These are phyloP conservation scores for Cadophora gregata DNA, from an alignment of 2,329 filamentous ascomycete genomes.

Conservation along the genomic window DNA sequence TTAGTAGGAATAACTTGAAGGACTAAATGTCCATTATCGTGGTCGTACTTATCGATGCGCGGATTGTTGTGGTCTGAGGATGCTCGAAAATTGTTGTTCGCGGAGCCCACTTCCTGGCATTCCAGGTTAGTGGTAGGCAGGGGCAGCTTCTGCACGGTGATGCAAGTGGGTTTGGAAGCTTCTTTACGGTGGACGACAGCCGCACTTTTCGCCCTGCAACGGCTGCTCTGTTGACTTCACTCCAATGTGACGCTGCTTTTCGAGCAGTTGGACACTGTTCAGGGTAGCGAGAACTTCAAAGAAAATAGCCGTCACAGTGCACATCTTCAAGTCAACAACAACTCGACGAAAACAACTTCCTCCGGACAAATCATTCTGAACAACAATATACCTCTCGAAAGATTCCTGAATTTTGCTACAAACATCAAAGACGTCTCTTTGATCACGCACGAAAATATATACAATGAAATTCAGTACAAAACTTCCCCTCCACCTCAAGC, in stretches of 20 bases:
- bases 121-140: slow-evolving; percentile 16
- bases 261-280: not conserved
- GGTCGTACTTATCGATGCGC: not conserved
- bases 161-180: slow-evolving; percentile 24
- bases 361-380: not conserved
- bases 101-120: not conserved
- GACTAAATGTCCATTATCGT: slow-evolving; percentile 1
- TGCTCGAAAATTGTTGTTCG: slow-evolving; percentile 10
- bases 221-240: not conserved
- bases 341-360: not conserved
- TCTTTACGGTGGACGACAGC: slow-evolving; percentile 13
- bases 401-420: slow-evolving; percentile 10
- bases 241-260: not conserved
- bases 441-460: slow-evolving; percentile 22
- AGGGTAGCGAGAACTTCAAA: slow-evolving; percentile 1
- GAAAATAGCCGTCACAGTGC: not conserved
- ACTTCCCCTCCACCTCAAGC: not conserved
- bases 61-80: slow-evolving; percentile 13
- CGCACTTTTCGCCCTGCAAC: not conserved
- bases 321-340: not conserved
- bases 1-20: not conserved
- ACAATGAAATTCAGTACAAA: slow-evolving; percentile 22
- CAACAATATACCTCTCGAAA: not conserved
- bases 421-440: slow-evolving; percentile 19
- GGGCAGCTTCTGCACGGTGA: slow-evolving; percentile 32